phyloP scores from a whole-genome alignment of 306 rosid genomes.

The Urtica urens region DNA sequence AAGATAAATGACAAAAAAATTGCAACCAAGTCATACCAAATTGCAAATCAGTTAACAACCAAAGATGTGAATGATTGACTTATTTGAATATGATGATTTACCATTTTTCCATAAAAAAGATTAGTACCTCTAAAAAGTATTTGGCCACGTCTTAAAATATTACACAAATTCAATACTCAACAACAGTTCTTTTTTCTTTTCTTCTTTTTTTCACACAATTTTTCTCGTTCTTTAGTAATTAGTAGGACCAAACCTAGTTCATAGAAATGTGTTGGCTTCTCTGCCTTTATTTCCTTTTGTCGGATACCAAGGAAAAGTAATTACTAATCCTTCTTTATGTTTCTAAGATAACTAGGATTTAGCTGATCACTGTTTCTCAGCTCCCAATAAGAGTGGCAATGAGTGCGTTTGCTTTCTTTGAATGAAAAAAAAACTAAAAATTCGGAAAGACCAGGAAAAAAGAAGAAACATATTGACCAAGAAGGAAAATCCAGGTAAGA shows the following conservation, averaged over 20 bases:
- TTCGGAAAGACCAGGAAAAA: neutral
- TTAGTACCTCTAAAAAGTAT: too few relatives aligned
- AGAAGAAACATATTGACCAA: neutral
- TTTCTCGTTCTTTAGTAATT: neutral
- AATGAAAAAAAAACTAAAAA: neutral
- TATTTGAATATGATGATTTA: neutral
- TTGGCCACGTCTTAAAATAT: too few relatives aligned
- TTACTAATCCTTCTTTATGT: slow-evolving; percentile 3
- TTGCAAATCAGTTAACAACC: neutral
- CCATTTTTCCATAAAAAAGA: neutral
- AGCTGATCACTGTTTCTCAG: slow-evolving; percentile 1
- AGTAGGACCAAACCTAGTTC: neutral
- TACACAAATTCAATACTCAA: neutral
- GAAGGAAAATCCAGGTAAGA: neutral
- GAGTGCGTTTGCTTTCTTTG: neutral
- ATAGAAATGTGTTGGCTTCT: slow-evolving; percentile 6
- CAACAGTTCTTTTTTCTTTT: neutral
- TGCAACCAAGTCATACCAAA: neutral
- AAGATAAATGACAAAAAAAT: slow-evolving; percentile 2
- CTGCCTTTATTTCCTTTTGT: slow-evolving; percentile 8
- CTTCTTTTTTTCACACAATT: neutral
- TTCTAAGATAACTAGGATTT: slow-evolving; percentile 9
- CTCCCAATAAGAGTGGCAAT: neutral
- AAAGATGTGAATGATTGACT: neutral
- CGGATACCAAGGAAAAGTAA: slow-evolving; percentile 4